Base-by-base conservation (phyloP, 2,329 filamentous ascomycete genomes). In the Didymella arachidicola region DNA sequence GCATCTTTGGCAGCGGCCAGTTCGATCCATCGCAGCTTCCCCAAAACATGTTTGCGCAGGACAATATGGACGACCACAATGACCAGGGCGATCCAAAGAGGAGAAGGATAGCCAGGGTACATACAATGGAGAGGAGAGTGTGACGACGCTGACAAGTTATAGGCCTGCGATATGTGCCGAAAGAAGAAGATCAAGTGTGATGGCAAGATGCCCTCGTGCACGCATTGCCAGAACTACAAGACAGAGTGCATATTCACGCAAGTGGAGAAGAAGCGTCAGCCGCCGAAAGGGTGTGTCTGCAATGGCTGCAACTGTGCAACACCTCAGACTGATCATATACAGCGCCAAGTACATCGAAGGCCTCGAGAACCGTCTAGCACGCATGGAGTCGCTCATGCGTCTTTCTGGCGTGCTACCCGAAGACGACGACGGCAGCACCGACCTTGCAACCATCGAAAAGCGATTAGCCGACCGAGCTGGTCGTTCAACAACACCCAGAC, bases 141-240 rank as follows among this genome's bases (percentile, higher is more conserved):
- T 57, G 43, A 53, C 52, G 47, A 32, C 66, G 65, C 70, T 72
- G 62, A 73, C 69, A 48, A 32, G 41, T 29, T 64, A 44, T 70
- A 93, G 91, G 93, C 93, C 50, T 97, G 93, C 80, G 93, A 97
- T 71, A 96, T 96, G 93, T 98, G 94, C 76, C 86, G 93, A 70
- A 97, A 96, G 81, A 89, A 89, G 79, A 97, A 94, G 84, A 95
- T 98, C 79, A 98, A 98, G 80, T 98, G 94, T 79, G 95, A 98
- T 75, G 94, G 95, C 67, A 97, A 96, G 80, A 87, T 96, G 79
- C 94, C 95, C 36, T 88, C 93, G 60, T 99, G 95, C 79, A 93
- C 92, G 7, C 95, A 98, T 79, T 99, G 94, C 78, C 90, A 90
- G 77, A 98, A 97, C 78, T 97, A 97, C 83, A 97, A 97, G 83